Percentiles rank a stretch among this genome's conserved stretches.
phyloP scores from a whole-genome alignment of 2,329 filamentous ascomycete genomes.

The Alternaria conjuncta region DNA sequence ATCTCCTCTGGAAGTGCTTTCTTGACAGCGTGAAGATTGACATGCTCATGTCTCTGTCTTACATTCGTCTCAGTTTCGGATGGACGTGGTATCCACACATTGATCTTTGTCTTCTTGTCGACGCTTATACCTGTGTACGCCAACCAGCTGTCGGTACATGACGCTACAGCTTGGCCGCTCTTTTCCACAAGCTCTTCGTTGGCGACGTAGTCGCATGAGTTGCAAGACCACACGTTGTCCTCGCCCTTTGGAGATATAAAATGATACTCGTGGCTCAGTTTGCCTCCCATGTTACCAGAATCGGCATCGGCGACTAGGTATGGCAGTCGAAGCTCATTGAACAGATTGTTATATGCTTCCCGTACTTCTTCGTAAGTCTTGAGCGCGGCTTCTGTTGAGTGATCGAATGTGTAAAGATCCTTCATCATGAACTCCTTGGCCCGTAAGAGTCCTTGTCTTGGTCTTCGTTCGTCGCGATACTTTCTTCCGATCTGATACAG shows the following conservation, averaged over 20 bases:
- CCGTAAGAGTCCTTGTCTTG: slow-evolving; percentile 84
- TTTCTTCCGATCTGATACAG: slow-evolving; percentile 94
- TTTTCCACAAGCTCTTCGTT: slow-evolving; percentile 84
- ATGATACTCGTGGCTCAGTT: slow-evolving; percentile 93
- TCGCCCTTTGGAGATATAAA: slow-evolving; percentile 81
- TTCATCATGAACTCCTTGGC: slow-evolving; percentile 97
- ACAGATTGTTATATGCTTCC: slow-evolving; percentile 75
- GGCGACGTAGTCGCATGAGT: slow-evolving; percentile 73
- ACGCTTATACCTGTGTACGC: slow-evolving; percentile 70
- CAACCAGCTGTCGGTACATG: slow-evolving; percentile 17
- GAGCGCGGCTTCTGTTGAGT: slow-evolving; percentile 70
- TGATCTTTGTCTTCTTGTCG: slow-evolving; percentile 71
- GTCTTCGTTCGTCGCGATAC: slow-evolving; percentile 90
- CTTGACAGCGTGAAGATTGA: slow-evolving; percentile 71
- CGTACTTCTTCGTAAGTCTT: slow-evolving; percentile 79
- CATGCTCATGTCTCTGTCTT: slow-evolving; percentile 42
- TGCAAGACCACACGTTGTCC: slow-evolving; percentile 81
- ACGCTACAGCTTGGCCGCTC: slow-evolving; percentile 15
- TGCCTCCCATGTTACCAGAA: slow-evolving; percentile 95
- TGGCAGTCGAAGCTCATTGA: slow-evolving; percentile 81
- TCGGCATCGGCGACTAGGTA: slow-evolving; percentile 87
- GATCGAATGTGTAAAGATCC: slow-evolving; percentile 95
- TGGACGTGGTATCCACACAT: slow-evolving; percentile 54
- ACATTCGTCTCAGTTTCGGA: not conserved
- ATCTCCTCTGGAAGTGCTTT: slow-evolving; percentile 58